Base-by-base conservation (phyloP, 176 grass and related monocot species). In the Ensete glaucum region DNA sequence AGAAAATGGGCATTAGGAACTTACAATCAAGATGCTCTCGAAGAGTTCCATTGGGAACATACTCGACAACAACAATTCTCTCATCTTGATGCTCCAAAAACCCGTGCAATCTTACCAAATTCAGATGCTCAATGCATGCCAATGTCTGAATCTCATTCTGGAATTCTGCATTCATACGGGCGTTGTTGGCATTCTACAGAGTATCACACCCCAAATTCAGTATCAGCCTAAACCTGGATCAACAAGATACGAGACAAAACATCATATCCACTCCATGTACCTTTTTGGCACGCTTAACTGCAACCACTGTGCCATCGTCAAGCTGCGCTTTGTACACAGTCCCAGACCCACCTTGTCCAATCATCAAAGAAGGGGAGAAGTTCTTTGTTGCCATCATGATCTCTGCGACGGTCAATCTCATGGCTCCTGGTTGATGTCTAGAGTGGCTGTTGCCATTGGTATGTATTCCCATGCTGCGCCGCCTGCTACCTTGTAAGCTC, bases 41-140 rank as follows among this genome's bases (percentile, higher is more conserved):
- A 89, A 98, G 90, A 80, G 90, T 98, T n/a, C 94, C 94, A 78
- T 98, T 98, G 17, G 94, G 77, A 69, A 93, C 78, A 67, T 82
- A 93, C 51, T 98, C 94, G 14, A 98, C 90, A 54, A 98, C 84
- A 62, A 98, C 87, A 52, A 98, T 78, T 67, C 93, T 86, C 80
- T 98, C 94, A 52, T 85, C 84, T 27, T 89, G 84, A 76, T 89
- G 73, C 77, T 93, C 90, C 15, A 93, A 57, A 62, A 82, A 98
- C 76, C 94, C 94, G 81, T 87, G 85, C 64, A 91, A 87, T 53
- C 83, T 78, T 11, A 98, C 94, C 90, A 98, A 73, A 87, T 98
- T 98, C 75, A 85, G 73, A 89, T 98, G 94, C 58, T 89, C 84
- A 7, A 93, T 89, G 66, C 70, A 78, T 74, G 90, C 86, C 86